Evolutionary conservation across 768 basidiomycete species (phyloP).

Genomic region (Pleurotus eryngii): DNA sequence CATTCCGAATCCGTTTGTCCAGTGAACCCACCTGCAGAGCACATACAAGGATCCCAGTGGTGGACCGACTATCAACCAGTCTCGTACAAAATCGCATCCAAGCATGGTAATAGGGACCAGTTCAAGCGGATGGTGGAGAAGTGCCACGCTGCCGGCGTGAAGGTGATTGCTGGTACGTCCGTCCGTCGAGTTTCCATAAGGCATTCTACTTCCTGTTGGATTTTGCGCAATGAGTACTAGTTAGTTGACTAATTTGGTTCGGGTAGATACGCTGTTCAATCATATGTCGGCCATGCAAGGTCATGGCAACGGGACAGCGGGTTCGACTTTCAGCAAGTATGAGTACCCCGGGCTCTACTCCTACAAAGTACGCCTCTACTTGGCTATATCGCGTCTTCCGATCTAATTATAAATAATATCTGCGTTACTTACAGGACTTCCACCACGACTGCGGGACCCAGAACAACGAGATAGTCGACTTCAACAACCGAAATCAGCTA

Average conservation of each 20-base stretch:
- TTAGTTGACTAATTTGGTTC: too few species aligned
- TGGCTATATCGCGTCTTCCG: too few species aligned
- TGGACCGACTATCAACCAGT: conserved; percentile 76
- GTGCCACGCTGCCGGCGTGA: conserved; percentile 54
- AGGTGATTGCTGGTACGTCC: conserved; percentile 45
- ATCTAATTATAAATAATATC: too few species aligned
- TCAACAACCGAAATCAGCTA: conserved; percentile 36
- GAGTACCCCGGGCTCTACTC: background rate
- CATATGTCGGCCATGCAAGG: background rate
- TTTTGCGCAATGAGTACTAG: too few species aligned
- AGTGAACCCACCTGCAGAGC: conserved; percentile 56
- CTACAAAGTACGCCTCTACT: background rate
- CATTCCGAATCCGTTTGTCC: background rate
- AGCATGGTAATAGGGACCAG: conserved; percentile 56
- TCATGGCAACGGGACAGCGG: background rate
- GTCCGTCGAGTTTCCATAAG: background rate
- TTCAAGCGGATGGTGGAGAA: conserved; percentile 46
- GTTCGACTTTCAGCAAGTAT: background rate
- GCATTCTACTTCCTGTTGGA: too few species aligned
- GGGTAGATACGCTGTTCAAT: background rate
- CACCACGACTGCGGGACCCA: conserved; percentile 43
- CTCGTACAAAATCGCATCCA: conserved; percentile 61
- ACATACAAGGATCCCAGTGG: conserved; percentile 54
- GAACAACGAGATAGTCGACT: conserved; percentile 39
- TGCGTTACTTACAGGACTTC: conserved; percentile 28